These are phyloP conservation scores for Kluyveromyces marxianus DNA, from an alignment of 1,139 yeast genomes.

Conservation along the genomic window DNA sequence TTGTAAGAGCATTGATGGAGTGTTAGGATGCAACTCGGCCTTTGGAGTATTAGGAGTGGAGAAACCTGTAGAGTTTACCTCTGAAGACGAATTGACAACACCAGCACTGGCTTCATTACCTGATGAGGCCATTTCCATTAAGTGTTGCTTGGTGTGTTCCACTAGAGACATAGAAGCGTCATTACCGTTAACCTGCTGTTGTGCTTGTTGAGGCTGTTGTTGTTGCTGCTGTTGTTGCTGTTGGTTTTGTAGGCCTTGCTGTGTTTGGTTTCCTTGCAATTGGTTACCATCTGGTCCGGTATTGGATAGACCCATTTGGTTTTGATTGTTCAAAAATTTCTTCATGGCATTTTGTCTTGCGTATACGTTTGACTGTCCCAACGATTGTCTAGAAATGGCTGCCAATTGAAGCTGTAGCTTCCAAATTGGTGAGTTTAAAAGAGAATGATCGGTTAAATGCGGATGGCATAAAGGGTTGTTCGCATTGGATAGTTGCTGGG, in stretches of 20 bases:
- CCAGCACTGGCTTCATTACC: slow-evolving; percentile 2
- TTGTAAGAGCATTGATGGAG: slow-evolving; percentile 39
- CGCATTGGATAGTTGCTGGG: slow-evolving; percentile 20
- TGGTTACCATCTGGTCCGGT: slow-evolving; percentile 17
- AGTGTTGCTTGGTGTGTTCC: slow-evolving; percentile 29
- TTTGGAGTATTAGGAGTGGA: slow-evolving; percentile 30
- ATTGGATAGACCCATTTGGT: slow-evolving; percentile 32
- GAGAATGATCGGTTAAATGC: slow-evolving; percentile 38
- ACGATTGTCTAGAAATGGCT: slow-evolving; percentile 67
- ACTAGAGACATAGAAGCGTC: slow-evolving; percentile 30
- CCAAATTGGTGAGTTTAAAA: slow-evolving; percentile 60
- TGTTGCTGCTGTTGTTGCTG: slow-evolving; percentile 20
- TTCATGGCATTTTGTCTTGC: slow-evolving; percentile 89
- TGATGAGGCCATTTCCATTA: slow-evolving; percentile 29
- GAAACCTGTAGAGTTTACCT: slow-evolving; percentile 18
- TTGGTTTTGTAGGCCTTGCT: slow-evolving; percentile 35
- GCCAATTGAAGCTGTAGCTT: slow-evolving; percentile 80
- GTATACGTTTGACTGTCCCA: slow-evolving; percentile 67
- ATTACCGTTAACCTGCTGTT: slow-evolving; percentile 6
- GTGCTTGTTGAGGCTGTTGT: slow-evolving; percentile 8
- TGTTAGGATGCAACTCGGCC: slow-evolving; percentile 21
- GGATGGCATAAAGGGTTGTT: slow-evolving; percentile 35
- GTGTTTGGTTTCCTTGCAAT: slow-evolving; percentile 35
- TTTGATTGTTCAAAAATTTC: slow-evolving; percentile 35
- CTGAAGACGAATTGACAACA: slow-evolving; percentile 5